These are phyloP conservation scores for Beta lomatogona DNA, from an alignment of 179 eudicot species.

Conservation along the genomic window DNA sequence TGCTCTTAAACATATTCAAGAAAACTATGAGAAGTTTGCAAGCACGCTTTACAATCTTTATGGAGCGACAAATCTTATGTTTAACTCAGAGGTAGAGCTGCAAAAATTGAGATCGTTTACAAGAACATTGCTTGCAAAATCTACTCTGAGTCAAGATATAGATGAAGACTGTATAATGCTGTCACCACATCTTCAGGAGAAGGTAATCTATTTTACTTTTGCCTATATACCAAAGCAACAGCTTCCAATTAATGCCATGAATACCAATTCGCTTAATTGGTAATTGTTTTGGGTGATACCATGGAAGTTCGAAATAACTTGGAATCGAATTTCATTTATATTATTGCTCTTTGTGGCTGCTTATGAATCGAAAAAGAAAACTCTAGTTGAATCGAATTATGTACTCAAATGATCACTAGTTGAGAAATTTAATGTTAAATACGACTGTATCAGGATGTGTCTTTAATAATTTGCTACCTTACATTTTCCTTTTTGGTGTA, in stretches of 20 bases:
- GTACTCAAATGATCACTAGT: too few species aligned
- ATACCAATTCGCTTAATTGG: too few species aligned
- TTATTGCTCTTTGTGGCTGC: too few species aligned
- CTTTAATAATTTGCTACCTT: background rate
- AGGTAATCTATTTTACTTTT: slow-evolving; percentile 27
- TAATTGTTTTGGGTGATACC: too few species aligned
- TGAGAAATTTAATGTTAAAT: too few species aligned
- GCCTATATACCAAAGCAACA: background rate
- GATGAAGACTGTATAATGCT: slow-evolving; percentile 27
- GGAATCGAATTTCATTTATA: too few species aligned
- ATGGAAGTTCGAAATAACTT: too few species aligned
- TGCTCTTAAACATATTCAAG: slow-evolving; percentile 29
- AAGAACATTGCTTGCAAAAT: slow-evolving; percentile 35
- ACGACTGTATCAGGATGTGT: too few species aligned
- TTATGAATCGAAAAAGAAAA: too few species aligned
- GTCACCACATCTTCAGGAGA: slow-evolving; percentile 28
- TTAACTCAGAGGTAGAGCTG: slow-evolving; percentile 38
- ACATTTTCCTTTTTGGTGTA: background rate
- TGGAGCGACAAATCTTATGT: slow-evolving; percentile 46
- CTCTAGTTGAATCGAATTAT: too few species aligned
- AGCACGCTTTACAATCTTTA: slow-evolving; percentile 35
- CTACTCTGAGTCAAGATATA: background rate
- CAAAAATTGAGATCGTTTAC: slow-evolving; percentile 40
- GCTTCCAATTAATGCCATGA: too few species aligned
- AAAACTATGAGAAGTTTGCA: slow-evolving; percentile 26